Evolutionary conservation across 345 rosid genomes (phyloP).

Genomic region (Eucalyptus cloeziana): DNA sequence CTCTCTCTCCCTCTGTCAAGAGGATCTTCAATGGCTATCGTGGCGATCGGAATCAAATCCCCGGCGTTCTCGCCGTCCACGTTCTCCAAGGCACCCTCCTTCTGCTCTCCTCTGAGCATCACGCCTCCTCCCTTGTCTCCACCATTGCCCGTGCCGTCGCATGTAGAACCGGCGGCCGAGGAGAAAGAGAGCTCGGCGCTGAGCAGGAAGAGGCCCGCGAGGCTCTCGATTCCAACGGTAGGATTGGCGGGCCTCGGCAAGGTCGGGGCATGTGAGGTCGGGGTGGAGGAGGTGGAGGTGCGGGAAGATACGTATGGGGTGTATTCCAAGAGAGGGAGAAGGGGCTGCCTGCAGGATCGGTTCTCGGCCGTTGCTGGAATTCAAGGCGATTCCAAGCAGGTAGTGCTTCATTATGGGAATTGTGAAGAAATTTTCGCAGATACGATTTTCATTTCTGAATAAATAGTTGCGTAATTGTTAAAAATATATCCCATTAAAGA

Average conservation of each 20-base stretch:
- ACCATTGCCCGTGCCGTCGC: neutral
- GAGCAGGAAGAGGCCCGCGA: slow-evolving; percentile 34
- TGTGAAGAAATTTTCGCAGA: neutral
- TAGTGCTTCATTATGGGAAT: neutral
- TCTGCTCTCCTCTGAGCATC: neutral
- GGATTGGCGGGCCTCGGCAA: neutral
- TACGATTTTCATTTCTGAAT: neutral
- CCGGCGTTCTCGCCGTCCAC: slow-evolving; percentile 27
- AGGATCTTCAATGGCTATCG: slow-evolving; percentile 2
- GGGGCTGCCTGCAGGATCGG: slow-evolving; percentile 34
- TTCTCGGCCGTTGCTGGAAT: slow-evolving; percentile 11
- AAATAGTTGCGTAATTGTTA: neutral
- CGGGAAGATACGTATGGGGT: slow-evolving; percentile 26
- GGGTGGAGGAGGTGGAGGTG: slow-evolving; percentile 9
- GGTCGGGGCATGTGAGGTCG: neutral
- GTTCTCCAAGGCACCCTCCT: slow-evolving; percentile 3
- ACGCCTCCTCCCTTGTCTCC: neutral
- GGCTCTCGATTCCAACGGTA: slow-evolving; percentile 11
- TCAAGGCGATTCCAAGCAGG: slow-evolving; percentile 17
- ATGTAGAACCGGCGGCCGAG: neutral
- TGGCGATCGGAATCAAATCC: slow-evolving; percentile 11
- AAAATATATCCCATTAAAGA: neutral
- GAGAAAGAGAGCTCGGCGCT: neutral
- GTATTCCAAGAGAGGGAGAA: slow-evolving; percentile 33
- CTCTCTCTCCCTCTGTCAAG: neutral